Evolutionary conservation across 2,329 filamentous ascomycete genomes (phyloP).

Genomic region (Raffaelea ambrosiae): DNA sequence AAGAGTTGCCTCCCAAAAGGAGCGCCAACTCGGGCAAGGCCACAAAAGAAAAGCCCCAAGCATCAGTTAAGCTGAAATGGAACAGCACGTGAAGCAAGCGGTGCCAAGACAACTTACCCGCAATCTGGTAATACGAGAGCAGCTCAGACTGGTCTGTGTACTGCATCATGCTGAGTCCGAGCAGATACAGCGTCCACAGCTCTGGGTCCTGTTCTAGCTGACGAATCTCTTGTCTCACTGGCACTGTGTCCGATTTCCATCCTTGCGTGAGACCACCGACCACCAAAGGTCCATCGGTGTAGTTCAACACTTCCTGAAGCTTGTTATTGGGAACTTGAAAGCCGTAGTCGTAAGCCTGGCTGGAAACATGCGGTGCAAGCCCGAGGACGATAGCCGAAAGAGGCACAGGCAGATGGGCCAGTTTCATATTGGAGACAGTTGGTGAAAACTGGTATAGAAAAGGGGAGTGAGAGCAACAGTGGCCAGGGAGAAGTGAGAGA

Average conservation of each 20-base stretch:
- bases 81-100: not conserved
- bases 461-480: too few relatives aligned
- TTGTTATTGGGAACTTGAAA: conserved; percentile 27
- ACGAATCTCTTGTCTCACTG: conserved; percentile 56
- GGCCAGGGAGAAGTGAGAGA: not conserved
- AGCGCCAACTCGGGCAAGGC: too few relatives aligned
- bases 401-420: too few relatives aligned
- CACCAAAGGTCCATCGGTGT: conserved; percentile 24
- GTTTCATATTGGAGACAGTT: too few relatives aligned
- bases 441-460: too few relatives aligned
- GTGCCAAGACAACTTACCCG: conserved; percentile 50
- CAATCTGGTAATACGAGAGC: conserved; percentile 70
- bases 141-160: conserved; percentile 51
- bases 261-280: conserved; percentile 32
- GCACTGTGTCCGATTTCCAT: conserved; percentile 21
- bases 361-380: not conserved
- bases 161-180: conserved; percentile 67
- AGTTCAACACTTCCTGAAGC: not conserved
- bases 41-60: not conserved
- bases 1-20: too few relatives aligned
- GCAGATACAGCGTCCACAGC: conserved; percentile 68
- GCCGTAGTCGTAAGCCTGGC: conserved; percentile 42
- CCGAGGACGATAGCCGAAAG: too few relatives aligned
- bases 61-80: too few relatives aligned
- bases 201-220: conserved; percentile 55